Evolutionary conservation across 768 basidiomycete genomes (phyloP).

Genomic region (Boletus bicolor): DNA sequence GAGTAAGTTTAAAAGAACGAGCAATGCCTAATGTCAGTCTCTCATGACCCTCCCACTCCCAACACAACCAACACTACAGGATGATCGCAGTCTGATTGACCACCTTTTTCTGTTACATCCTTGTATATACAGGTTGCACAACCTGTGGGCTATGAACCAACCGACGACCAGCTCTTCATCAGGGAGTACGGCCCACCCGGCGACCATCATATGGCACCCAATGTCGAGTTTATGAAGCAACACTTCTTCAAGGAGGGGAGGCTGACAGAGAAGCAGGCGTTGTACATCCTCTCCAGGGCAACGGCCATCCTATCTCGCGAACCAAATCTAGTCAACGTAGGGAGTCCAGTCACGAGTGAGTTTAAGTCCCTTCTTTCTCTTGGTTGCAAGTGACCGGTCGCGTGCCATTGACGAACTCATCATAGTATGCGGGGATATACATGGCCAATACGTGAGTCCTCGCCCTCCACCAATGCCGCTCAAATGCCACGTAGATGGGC

Average conservation of each 20-base stretch:
- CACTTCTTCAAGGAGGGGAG: slow-evolving; percentile 89
- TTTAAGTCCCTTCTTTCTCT: slow-evolving; percentile 13
- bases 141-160: slow-evolving; percentile 61
- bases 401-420: slow-evolving; percentile 3
- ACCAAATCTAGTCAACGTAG: slow-evolving; percentile 82
- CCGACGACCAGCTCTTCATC: slow-evolving; percentile 71
- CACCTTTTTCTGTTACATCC: slow-evolving; percentile 14
- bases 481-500: slow-evolving; percentile 31
- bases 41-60: slow-evolving; percentile 10
- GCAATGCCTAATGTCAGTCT: slow-evolving; percentile 33
- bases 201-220: slow-evolving; percentile 51
- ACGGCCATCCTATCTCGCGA: slow-evolving; percentile 68
- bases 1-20: slow-evolving; percentile 30
- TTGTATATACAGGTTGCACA: slow-evolving; percentile 55
- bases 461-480: slow-evolving; percentile 87
- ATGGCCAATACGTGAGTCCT: slow-evolving; percentile 86
- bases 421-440: slow-evolving; percentile 93
- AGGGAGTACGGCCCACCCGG: slow-evolving; percentile 40
- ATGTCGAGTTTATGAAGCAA: slow-evolving; percentile 75
- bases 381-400: slow-evolving; percentile 3
- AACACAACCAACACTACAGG: slow-evolving; percentile 14
- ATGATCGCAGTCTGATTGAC: slow-evolving; percentile 28
- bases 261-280: slow-evolving; percentile 78
- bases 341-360: slow-evolving; percentile 88
- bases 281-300: slow-evolving; percentile 72